These are phyloP conservation scores for Haplosporangium sp. DNA, from an alignment of 371 early-diverging fungal species.

Conservation along the genomic window DNA sequence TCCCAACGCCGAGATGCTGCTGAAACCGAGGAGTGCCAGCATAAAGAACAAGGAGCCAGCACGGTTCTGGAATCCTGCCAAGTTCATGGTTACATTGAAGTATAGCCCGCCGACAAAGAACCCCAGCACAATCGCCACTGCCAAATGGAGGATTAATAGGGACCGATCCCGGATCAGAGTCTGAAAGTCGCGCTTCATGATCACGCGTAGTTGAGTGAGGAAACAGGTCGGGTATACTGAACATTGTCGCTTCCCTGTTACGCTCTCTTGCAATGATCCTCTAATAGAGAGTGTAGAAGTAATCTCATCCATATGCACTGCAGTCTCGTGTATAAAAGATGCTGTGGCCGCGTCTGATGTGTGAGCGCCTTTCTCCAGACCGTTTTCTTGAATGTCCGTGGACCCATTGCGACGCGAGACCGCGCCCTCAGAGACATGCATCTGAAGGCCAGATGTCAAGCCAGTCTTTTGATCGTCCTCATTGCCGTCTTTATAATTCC, in stretches of 20 bases:
- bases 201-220: slow-evolving; percentile 25
- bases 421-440: slow-evolving; percentile 3
- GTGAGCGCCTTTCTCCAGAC: slow-evolving; percentile 1
- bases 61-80: slow-evolving; percentile 90
- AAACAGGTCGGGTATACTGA: slow-evolving; percentile 24
- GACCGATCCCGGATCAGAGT: slow-evolving; percentile 76
- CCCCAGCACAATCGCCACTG: slow-evolving; percentile 78
- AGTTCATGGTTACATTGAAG: slow-evolving; percentile 81
- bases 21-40: slow-evolving; percentile 84
- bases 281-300: slow-evolving; percentile 15
- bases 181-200: slow-evolving; percentile 30
- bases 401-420: slow-evolving; percentile 3
- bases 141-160: slow-evolving; percentile 86
- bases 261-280: slow-evolving; percentile 8
- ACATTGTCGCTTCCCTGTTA: slow-evolving; percentile 3
- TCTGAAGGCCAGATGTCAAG: slow-evolving; percentile 3
- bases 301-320: slow-evolving; percentile 16
- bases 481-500: background rate
- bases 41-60: slow-evolving; percentile 89
- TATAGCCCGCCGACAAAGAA: slow-evolving; percentile 85
- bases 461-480: slow-evolving; percentile 11
- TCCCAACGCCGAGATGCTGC: slow-evolving; percentile 79
- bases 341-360: slow-evolving; percentile 15
- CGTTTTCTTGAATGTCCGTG: background rate
- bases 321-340: slow-evolving; percentile 7